Base-by-base conservation (phyloP, 2,329 filamentous ascomycete species). In the Colletotrichum chrysophilum region DNA sequence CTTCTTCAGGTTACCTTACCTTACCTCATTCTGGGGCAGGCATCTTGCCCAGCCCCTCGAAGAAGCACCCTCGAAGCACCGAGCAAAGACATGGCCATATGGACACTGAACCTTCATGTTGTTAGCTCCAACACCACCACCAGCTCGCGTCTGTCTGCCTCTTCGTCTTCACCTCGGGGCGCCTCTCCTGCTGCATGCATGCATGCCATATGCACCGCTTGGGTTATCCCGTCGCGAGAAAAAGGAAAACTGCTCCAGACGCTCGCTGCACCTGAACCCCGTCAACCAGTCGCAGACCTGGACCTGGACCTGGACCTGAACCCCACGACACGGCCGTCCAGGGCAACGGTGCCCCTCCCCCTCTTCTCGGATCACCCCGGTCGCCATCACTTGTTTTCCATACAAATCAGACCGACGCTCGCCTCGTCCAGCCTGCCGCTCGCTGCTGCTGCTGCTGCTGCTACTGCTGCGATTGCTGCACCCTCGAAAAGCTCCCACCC, bases 401-500 rank as follows among this genome's bases (percentile, higher is more conserved):
- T 69, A 76, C 74, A 73, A 76, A 69, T 52, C 70, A 70, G 68
- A 55, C 60, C n/a, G 30, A 56, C 60, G 68, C 68, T 70, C 68
- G 68, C 68, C 68, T 70, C 58, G 55, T 61, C 30, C 60, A 70
- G 58, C 34, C 62, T 72, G 52, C 38, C 55, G 64, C n/a, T 21
- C 38, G 64, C 26, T 26, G 24, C 56, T 70, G 34, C 36, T 43
- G 32, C 66, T 34, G 32, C 32, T 34, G 34, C 32, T 34, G 12
- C 32, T 58, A 16, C 38, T 43, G 8, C 43, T 48, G 10, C 43
- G 43, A 48, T 21, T 48, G 43, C 43, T 48, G 43, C 43, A 48
- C 43, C 43, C n/a, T 21, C 43, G 43, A 48, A 43, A 65, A 26
- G 26, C 60, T 30, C 58, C 64, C 66, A 55, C 60, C 21, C 60